Conservation (phyloP, 768 basidiomycete genomes). For the Terana coerulea region DNA sequence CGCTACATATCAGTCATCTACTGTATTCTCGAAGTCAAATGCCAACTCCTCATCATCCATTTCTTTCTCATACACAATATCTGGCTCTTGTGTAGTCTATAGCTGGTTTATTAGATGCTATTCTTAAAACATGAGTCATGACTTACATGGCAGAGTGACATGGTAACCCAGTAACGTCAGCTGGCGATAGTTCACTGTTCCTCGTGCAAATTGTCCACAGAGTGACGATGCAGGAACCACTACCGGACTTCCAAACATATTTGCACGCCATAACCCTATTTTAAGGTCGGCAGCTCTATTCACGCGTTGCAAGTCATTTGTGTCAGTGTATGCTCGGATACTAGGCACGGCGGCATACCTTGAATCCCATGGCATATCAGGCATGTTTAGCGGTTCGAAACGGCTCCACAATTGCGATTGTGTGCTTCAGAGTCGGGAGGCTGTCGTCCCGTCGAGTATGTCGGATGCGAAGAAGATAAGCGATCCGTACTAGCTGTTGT, state of each 20-base stretch:
- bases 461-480: neutral
- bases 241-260: neutral
- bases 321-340: neutral
- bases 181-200: too few species aligned
- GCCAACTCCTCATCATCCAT: too few species aligned
- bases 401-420: neutral
- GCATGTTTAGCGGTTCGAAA: neutral
- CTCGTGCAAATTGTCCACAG: neutral
- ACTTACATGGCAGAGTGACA: too few species aligned
- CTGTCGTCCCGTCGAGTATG: neutral
- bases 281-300: neutral
- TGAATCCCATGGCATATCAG: neutral
- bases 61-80: too few species aligned
- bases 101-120: too few species aligned
- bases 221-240: neutral
- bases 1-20: too few species aligned
- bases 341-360: neutral
- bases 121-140: too few species aligned
- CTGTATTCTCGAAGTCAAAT: too few species aligned
- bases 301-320: neutral
- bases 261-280: neutral
- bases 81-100: too few species aligned
- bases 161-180: too few species aligned
- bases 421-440: neutral
- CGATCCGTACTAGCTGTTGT: neutral